Evolutionary conservation across 441 rosid species (phyloP).

Genomic region (Iberis amara): DNA sequence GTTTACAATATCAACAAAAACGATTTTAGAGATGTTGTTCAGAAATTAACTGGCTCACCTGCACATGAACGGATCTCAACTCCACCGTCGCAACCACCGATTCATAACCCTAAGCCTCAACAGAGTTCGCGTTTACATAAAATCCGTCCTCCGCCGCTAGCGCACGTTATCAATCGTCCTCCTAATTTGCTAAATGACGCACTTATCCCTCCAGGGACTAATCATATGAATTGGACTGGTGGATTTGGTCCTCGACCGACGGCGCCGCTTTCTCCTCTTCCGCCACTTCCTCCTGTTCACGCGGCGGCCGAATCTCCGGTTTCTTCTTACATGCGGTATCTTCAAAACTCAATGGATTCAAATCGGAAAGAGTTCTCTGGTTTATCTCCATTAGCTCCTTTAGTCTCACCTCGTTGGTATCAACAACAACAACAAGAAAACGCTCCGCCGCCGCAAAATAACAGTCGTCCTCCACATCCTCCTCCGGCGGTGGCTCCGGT

Average conservation of each 20-base stretch:
- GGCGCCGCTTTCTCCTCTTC: slow-evolving; percentile 69
- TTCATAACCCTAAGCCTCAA: slow-evolving; percentile 57
- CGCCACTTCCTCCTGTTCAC: slow-evolving; percentile 73
- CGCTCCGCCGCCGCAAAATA: slow-evolving; percentile 29
- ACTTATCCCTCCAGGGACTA: slow-evolving; percentile 22
- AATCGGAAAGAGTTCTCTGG: slow-evolving; percentile 46
- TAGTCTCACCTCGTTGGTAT: slow-evolving; percentile 67
- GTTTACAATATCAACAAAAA: slow-evolving; percentile 89
- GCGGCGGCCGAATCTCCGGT: slow-evolving; percentile 89
- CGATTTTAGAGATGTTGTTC: slow-evolving; percentile 91
- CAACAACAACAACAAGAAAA: slow-evolving; percentile 38
- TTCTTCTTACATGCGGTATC: slow-evolving; percentile 74
- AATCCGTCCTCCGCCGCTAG: slow-evolving; percentile 90
- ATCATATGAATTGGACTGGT: slow-evolving; percentile 20
- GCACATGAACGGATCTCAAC: slow-evolving; percentile 73
- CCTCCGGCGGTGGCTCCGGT: slow-evolving; percentile 2
- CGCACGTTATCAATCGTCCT: slow-evolving; percentile 65
- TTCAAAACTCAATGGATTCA: slow-evolving; percentile 55
- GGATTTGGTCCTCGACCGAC: slow-evolving; percentile 39
- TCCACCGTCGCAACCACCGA: slow-evolving; percentile 55
- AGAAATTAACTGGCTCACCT: slow-evolving; percentile 87
- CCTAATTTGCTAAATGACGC: slow-evolving; percentile 44
- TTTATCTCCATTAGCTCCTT: slow-evolving; percentile 49
- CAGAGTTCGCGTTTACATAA: slow-evolving; percentile 83
- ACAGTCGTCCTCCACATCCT: slow-evolving; percentile 24